Evolutionary conservation across 1,284 basidiomycete species (phyloP), one percentile per base, ranked within the genome.

Genomic region (Tetrapyrgos nigripes): DNA sequence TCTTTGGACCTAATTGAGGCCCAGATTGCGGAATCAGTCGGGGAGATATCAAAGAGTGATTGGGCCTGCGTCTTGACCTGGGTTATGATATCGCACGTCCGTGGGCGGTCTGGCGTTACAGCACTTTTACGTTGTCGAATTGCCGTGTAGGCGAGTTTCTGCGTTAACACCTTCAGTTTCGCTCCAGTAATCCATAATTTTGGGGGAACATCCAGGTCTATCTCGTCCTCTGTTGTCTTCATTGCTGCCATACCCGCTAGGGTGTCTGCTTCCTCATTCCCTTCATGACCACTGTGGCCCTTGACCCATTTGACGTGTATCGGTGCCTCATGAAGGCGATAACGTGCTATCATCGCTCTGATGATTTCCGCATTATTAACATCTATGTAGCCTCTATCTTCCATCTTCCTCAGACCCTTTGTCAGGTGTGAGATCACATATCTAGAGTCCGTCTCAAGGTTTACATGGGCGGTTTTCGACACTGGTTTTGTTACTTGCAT

Each of bases 231-330:
- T 26, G 13, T 23, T 9, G 10, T 24, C 46, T 55, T 55, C 31
- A 37, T 1, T 13, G 21, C 9, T 0, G 55, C 52, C 3, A 43
- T 45, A 13, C 43, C 62, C 48, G 46, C 55, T 2, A 59, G 60
- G 19, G 26, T 35, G 57, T 65, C 66, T 13, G 48, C 61, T 19
- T 14, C 57, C 51, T 52, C 63, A 52, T 66, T 65, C 2, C 66
- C 64, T n/a, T 45, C 19, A 28, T 56, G 44, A 17, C 66, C 59
- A 10, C 43, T 43, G 28, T 62, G 63, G 1, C 62, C 62, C 11
- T 66, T 65, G 8, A 68, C 59, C 60, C 62, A 66, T 21, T 58
- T 37, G 3, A 70, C 26, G 14, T 6, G 50, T 19, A 64, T 66
- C 10, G 5, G 11, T 9, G 64, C 31, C 8, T 8, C 14, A 8